Evolutionary conservation across 805 yeast genomes (phyloP).

Genomic region (Schwanniomyces sp.): DNA sequence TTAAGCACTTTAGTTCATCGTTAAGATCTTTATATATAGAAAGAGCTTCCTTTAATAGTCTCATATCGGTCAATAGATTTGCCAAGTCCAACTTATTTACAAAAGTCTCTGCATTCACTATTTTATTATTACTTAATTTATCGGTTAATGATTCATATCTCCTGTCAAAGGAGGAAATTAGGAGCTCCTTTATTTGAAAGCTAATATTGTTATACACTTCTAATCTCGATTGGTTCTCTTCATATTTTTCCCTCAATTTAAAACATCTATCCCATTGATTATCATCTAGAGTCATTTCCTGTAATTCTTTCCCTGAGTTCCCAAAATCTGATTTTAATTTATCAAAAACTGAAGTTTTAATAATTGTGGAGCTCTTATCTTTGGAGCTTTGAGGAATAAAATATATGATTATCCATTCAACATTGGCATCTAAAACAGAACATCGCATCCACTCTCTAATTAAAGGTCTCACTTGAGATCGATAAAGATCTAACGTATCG

Average conservation of each 20-base stretch:
- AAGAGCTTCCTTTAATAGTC: constrained; percentile 61
- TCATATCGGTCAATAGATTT: constrained; percentile 51
- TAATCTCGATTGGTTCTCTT: constrained; percentile 33
- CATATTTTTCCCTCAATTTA: constrained; percentile 36
- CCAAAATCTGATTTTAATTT: constrained; percentile 56
- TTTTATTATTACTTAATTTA: constrained; percentile 9
- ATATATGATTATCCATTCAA: constrained; percentile 63
- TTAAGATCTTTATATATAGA: constrained; percentile 49
- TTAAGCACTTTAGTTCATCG: constrained; percentile 14
- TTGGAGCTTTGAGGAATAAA: constrained; percentile 42
- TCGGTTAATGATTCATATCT: constrained; percentile 13
- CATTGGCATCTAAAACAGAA: constrained; percentile 34
- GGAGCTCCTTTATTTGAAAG: constrained; percentile 45
- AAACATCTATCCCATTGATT: constrained; percentile 37
- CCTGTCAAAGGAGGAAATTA: constrained; percentile 52
- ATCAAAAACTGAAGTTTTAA: constrained; percentile 51
- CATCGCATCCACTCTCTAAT: constrained; percentile 75
- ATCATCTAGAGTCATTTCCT: constrained; percentile 3
- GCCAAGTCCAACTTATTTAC: constrained; percentile 52
- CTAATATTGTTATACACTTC: constrained; percentile 53
- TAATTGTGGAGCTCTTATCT: constrained; percentile 34
- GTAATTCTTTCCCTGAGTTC: constrained; percentile 35
- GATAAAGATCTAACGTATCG: constrained; percentile 69
- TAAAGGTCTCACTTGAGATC: constrained; percentile 78
- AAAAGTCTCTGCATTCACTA: constrained; percentile 36